Evolutionary conservation across 1,139 yeast species (phyloP), one percentile per base, ranked within the genome.

Genomic region (Geotrichum cucujoidarum): DNA sequence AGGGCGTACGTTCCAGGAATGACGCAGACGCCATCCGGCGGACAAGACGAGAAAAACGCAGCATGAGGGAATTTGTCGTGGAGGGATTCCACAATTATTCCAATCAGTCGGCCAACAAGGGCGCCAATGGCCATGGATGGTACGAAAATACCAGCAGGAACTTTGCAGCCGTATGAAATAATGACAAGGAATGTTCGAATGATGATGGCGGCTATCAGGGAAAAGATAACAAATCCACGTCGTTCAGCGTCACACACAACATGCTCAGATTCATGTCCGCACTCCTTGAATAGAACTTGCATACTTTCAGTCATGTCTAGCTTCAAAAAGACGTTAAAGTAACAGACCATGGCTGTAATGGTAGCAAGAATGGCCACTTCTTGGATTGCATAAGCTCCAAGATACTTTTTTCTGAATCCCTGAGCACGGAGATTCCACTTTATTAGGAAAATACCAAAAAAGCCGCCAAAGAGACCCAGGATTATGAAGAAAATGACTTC

Each of bases 111-210:
- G 2, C 97, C 97, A 70, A 90, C 89, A 1, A 95, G 80, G 0
- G 97, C 96, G 5, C 97, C 97, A 1, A 92, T 86, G 0, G 97
- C 96, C 94, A 90, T 84, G 0, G 96, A 87, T 1, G 97, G 97
- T 14, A 90, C 96, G 68, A 90, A 90, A 10, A 90, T 89, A 17
- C 97, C 97, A 1, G 96, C 95, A 1, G 97, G 97, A 0, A 90
- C 92, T 61, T 83, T 87, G 55, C 89, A 80, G 2, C 97, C 97
- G 63, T 94, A 94, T 0, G 97, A 84, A 11, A 92, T 73, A 29
- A 88, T 78, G 20, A 94, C 87, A 36, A 94, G 71, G 0, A 75
- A 57, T 68, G 83, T 79, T 50, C 98, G 73, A 10, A 88, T 71
- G 0, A 80, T 55, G 0, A 95, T 85, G 0, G 97, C 97, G 52